Evolutionary conservation across 2,329 filamentous ascomycete genomes (phyloP).

Genomic region (Thelonectria olida): DNA sequence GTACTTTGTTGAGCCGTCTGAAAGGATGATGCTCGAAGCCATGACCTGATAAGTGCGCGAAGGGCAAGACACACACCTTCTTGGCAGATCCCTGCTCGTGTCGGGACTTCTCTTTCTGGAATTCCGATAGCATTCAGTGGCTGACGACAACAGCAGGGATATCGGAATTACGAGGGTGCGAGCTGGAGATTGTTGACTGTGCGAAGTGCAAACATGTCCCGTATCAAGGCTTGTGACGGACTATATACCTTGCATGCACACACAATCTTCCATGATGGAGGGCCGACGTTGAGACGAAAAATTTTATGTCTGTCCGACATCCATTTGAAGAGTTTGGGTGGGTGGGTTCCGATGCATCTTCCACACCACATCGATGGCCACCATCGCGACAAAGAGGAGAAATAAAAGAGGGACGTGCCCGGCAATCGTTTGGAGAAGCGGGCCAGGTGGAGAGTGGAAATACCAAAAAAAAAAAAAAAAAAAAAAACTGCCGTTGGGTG

Average conservation of each 20-base stretch:
- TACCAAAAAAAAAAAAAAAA: conserved; percentile 32
- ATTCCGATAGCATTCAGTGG: conserved; percentile 33
- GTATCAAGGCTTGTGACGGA: too few species aligned
- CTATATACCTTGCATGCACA: not conserved
- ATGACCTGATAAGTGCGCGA: conserved; percentile 33
- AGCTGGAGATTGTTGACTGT: conserved; percentile 3
- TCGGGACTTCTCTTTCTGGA: conserved; percentile 41
- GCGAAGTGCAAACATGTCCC: not conserved
- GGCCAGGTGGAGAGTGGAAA: conserved; percentile 39
- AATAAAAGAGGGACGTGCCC: conserved; percentile 36
- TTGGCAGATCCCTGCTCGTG: conserved; percentile 35
- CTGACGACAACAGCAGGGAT: conserved; percentile 30
- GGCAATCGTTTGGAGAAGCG: conserved; percentile 44
- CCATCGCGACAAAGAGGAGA: conserved; percentile 27
- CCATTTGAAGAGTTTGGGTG: conserved; percentile 16
- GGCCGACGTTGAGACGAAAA: conserved; percentile 5
- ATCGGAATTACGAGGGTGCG: conserved; percentile 23
- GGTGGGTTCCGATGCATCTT: conserved; percentile 13
- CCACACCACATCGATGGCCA: conserved; percentile 18
- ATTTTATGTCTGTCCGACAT: conserved; percentile 8
- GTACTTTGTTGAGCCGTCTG: conserved; percentile 12
- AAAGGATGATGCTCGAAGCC: conserved; percentile 35
- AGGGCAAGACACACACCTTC: conserved; percentile 31
- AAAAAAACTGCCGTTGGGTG: conserved; percentile 40
- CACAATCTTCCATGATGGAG: not conserved